phyloP scores from a whole-genome alignment of 495 filamentous ascomycete species.

The Hyphodiscus hymeniophilus region DNA sequence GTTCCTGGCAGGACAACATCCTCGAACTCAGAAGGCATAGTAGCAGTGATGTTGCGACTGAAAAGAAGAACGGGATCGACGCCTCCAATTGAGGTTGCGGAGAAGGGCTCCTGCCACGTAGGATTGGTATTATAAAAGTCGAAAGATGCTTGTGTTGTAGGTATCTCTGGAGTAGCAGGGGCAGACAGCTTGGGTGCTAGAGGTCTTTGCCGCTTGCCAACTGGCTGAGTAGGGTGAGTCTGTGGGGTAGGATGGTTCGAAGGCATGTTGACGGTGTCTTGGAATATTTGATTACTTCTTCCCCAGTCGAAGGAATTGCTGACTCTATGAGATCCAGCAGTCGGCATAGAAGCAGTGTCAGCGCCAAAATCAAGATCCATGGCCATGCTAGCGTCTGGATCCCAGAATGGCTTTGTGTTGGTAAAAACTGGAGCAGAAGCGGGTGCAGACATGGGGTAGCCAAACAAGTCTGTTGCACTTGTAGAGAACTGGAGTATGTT shows the following conservation, averaged over 20 bases:
- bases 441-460: conserved; percentile 61
- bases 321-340: conserved; percentile 25
- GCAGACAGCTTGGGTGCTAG: conserved; percentile 19
- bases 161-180: not conserved
- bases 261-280: conserved; percentile 26
- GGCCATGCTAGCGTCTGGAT: conserved; percentile 45
- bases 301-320: conserved; percentile 41
- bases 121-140: conserved; percentile 6
- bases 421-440: conserved; percentile 58
- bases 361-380: conserved; percentile 48
- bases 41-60: conserved; percentile 32
- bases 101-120: conserved; percentile 4
- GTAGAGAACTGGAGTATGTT: conserved; percentile 31
- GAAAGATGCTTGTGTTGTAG: conserved; percentile 11
- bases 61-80: conserved; percentile 49
- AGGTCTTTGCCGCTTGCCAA: conserved; percentile 19
- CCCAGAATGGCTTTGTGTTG: conserved; percentile 68
- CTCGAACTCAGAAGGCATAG: conserved; percentile 34
- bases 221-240: not conserved
- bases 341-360: conserved; percentile 27
- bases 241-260: conserved; percentile 4
- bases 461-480: conserved; percentile 59
- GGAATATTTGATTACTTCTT: conserved; percentile 37
- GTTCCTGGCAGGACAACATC: conserved; percentile 30
- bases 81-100: conserved; percentile 5